A percentile compares a stretch with the other conserved stretches of the same genome.
phyloP scores from a whole-genome alignment of 768 basidiomycete species.

The Boletellus sp. region DNA sequence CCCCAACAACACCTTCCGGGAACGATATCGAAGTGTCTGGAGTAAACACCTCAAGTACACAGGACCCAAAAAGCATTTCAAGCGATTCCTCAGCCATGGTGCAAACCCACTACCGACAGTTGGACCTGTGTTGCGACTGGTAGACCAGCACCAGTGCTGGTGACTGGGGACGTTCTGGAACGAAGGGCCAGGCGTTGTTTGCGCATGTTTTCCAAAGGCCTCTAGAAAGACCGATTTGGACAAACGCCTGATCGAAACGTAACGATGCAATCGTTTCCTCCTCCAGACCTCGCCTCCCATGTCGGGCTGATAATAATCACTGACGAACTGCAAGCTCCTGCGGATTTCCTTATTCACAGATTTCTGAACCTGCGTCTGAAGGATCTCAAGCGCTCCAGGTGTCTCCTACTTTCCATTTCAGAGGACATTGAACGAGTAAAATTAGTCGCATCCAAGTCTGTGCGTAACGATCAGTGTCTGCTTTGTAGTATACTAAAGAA shows the following conservation, averaged over 20 bases:
- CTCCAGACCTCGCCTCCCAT: conserved; percentile 47
- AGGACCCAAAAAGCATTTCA: conserved; percentile 60
- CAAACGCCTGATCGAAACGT: conserved; percentile 5
- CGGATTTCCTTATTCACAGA: conserved; percentile 67
- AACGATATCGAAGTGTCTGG: conserved; percentile 63
- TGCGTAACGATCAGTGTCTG: conserved; percentile 33
- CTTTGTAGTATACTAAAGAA: conserved; percentile 4
- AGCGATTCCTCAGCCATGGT: conserved; percentile 40
- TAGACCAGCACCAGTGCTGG: too few relatives aligned
- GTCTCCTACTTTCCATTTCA: conserved; percentile 56
- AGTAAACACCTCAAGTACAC: conserved; percentile 57
- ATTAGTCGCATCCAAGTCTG: conserved; percentile 58
- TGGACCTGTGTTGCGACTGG: too few relatives aligned
- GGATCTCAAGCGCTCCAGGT: conserved; percentile 30
- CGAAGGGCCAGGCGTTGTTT: conserved; percentile 11
- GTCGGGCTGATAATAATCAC: conserved; percentile 59
- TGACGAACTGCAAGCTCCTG: conserved; percentile 66
- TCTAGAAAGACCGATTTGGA: conserved; percentile 19
- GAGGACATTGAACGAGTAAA: conserved; percentile 59
- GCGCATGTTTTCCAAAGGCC: conserved; percentile 16
- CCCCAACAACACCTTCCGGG: conserved; percentile 43
- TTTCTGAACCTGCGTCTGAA: conserved; percentile 53
- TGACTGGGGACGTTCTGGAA: background rate
- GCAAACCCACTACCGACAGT: background rate
- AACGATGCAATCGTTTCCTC: conserved; percentile 45